Percentiles rank a stretch among this genome's conserved stretches.
phyloP scores from a whole-genome alignment of 192 early-diverging fungal species.

The Anaeromyces robustus region DNA sequence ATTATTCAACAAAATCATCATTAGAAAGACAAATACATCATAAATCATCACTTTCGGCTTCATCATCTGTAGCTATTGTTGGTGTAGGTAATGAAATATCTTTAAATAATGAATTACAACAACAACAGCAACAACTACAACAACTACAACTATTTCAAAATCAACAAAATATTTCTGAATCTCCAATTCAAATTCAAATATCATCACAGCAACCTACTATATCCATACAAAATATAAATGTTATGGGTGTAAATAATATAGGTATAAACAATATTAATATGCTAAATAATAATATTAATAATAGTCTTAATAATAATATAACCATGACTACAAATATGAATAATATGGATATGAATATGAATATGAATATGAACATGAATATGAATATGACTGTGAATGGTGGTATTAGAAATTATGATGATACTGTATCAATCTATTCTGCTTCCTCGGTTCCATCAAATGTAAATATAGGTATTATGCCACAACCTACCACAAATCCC shows the following conservation, averaged over 20 bases:
- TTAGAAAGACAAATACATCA: neutral
- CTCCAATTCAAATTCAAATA: neutral
- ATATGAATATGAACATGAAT: too few relatives aligned
- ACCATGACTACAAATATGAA: too few relatives aligned
- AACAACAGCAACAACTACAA: neutral
- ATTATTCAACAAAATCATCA: neutral
- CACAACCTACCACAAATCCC: neutral
- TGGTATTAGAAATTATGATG: neutral
- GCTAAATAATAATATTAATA: too few relatives aligned
- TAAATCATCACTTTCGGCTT: neutral
- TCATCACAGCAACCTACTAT: neutral
- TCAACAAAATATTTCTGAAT: neutral
- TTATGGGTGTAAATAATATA: too few relatives aligned
- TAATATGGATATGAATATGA: too few relatives aligned
- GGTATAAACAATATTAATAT: too few relatives aligned
- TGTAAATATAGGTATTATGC: neutral
- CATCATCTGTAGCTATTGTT: neutral
- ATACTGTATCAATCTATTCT: neutral
- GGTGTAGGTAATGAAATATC: too few relatives aligned
- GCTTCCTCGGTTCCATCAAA: neutral
- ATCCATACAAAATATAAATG: too few relatives aligned
- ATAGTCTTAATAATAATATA: too few relatives aligned
- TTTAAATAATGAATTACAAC: neutral
- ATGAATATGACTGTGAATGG: too few relatives aligned
- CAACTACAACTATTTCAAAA: neutral